Evolutionary conservation across 2,329 filamentous ascomycete species (phyloP).

Genomic region (Fusarium virguliforme): DNA sequence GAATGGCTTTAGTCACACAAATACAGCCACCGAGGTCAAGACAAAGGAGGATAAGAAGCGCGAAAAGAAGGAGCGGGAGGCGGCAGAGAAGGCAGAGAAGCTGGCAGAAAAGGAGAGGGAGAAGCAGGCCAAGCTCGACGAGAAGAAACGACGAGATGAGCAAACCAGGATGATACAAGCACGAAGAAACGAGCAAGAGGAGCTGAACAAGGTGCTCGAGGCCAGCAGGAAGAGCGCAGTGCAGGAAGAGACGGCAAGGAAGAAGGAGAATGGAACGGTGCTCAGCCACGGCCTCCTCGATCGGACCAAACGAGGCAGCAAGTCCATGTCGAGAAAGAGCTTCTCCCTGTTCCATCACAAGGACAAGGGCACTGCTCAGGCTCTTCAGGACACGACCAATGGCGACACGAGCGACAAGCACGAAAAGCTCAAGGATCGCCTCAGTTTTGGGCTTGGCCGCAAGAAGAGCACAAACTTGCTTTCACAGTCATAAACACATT

Average conservation of each 20-base stretch:
- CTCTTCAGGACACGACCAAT: conserved; percentile 41
- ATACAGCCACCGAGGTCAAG: conserved; percentile 54
- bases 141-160: conserved; percentile 64
- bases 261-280: conserved; percentile 59
- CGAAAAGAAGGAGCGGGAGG: conserved; percentile 78
- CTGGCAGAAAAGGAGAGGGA: conserved; percentile 61
- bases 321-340: conserved; percentile 84
- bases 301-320: conserved; percentile 80
- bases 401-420: conserved; percentile 58
- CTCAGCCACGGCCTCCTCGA: conserved; percentile 68
- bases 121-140: conserved; percentile 63
- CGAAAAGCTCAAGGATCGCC: conserved; percentile 73
- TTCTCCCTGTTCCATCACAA: conserved; percentile 75
- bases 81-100: conserved; percentile 71
- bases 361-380: conserved; percentile 59
- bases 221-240: conserved; percentile 76
- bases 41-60: conserved; percentile 75
- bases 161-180: conserved; percentile 69
- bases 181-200: conserved; percentile 72
- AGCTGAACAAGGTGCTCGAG: conserved; percentile 75
- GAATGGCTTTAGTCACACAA: conserved; percentile 46
- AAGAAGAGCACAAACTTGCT: conserved; percentile 77
- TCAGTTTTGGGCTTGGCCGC: conserved; percentile 76
- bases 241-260: conserved; percentile 64
- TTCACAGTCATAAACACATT: conserved; percentile 45